Base-by-base conservation (phyloP, 805 yeast genomes). In the Henningerozyma blattae region DNA sequence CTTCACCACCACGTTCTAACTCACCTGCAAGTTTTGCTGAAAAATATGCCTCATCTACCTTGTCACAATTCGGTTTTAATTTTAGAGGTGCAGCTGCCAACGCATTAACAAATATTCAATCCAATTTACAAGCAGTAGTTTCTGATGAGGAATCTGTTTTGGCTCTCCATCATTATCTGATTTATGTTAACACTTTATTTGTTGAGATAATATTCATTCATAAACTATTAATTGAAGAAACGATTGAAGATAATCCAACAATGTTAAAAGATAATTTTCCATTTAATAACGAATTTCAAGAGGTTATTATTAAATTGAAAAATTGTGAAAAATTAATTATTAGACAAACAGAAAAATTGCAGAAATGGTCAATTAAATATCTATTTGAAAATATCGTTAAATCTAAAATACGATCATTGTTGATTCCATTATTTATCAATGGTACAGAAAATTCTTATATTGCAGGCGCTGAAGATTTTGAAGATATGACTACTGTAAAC, bases 111-210 rank as follows among this genome's bases (percentile, higher is more conserved):
- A 59, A 60, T 34, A 58, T 61, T 26, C 58, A 53, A 39, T 50
- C 58, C 8, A 53, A 53, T 37, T 30, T 53, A 26, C 57, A 53
- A 31, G 48, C 57, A 17, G 58, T 50, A 4, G 54, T 52, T 4
- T 46, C 49, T 2, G 54, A 48, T 30, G 56, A 52, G 20, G 58
- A 53, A 16, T 32, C 51, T 6, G 46, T 55, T 5, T 33, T 56
- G 4, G 67, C 71, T 37, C 53, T 82, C 13, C 66, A 72, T 22
- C 71, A 70, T 13, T 86, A 74, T 48, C 58, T 85, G 27, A 60
- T 82, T 1, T 71, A 78, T 38, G 60, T 86, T 38, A 87, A 89
- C 55, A 77, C 93, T 2, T 62, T 86, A 4, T 73, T 78, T 9
- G 58, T 77, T 28, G 75, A 81, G 17, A 66, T 70, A 16, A 65